Conservation (phyloP, 495 filamentous ascomycete genomes). For the Penicillium roqueforti region DNA sequence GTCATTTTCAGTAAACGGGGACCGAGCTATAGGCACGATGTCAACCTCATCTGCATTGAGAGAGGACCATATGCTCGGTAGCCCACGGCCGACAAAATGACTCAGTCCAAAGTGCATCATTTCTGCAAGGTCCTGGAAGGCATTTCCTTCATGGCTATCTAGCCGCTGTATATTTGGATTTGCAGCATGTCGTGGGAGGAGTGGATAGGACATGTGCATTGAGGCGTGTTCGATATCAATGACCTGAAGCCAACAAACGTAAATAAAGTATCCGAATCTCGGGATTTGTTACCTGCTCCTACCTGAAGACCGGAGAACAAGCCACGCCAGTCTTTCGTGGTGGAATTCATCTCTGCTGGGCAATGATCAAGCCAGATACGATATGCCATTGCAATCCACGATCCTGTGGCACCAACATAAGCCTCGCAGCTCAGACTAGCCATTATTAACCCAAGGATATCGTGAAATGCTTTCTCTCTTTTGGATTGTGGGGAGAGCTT, state of each 20-base stretch:
- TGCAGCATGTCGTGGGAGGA: constrained; percentile 34
- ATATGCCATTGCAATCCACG: constrained; percentile 42
- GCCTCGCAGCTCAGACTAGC: constrained; percentile 39
- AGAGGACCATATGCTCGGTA: constrained; percentile 41
- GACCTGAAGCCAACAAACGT: constrained; percentile 21
- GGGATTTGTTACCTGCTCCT: neutral
- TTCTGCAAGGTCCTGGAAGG: constrained; percentile 34
- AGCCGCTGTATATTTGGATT: constrained; percentile 23
- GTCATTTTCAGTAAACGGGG: constrained; percentile 33
- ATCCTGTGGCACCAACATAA: constrained; percentile 33
- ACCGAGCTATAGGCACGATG: constrained; percentile 7
- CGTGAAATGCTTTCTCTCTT: constrained; percentile 23
- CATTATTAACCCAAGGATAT: constrained; percentile 42
- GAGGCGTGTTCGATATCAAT: constrained; percentile 44
- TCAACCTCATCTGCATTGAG: constrained; percentile 24
- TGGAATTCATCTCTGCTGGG: constrained; percentile 18
- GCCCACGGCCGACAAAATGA: constrained; percentile 37
- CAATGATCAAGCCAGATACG: constrained; percentile 35
- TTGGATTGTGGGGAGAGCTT: neutral
- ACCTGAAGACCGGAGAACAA: constrained; percentile 40
- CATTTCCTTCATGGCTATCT: constrained; percentile 27
- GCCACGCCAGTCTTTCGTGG: constrained; percentile 30
- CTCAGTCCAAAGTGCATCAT: constrained; percentile 42
- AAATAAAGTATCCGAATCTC: neutral
- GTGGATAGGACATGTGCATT: constrained; percentile 40